Evolutionary conservation across 495 filamentous ascomycete species (phyloP).

Genomic region (Aspergillus haitiensis): DNA sequence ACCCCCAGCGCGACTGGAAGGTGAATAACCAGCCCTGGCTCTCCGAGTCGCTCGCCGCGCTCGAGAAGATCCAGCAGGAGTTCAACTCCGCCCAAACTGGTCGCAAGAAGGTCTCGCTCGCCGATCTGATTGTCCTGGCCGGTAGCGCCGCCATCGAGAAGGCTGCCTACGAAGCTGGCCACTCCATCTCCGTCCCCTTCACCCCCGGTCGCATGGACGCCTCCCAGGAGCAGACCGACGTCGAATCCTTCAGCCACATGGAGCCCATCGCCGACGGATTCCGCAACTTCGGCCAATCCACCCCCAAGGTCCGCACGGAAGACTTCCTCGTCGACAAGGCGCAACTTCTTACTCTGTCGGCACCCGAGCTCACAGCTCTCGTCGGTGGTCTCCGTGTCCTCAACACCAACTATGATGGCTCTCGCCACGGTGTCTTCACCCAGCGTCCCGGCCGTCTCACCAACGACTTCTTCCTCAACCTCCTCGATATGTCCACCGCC

Average conservation of each 20-base stretch:
- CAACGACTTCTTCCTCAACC: slow-evolving; percentile 76
- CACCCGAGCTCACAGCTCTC: slow-evolving; percentile 66
- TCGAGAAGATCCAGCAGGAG: slow-evolving; percentile 61
- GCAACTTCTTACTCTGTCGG: slow-evolving; percentile 63
- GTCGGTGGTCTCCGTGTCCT: slow-evolving; percentile 66
- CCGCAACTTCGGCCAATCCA: slow-evolving; percentile 69
- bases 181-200: slow-evolving; percentile 42
- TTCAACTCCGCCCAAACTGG: slow-evolving; percentile 54
- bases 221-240: slow-evolving; percentile 63
- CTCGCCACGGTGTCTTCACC: slow-evolving; percentile 62
- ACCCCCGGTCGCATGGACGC: slow-evolving; percentile 53
- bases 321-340: slow-evolving; percentile 68
- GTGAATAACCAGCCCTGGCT: slow-evolving; percentile 66
- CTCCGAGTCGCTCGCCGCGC: slow-evolving; percentile 52
- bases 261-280: slow-evolving; percentile 66
- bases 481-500: slow-evolving; percentile 62
- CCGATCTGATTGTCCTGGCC: slow-evolving; percentile 69
- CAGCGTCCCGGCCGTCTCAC: slow-evolving; percentile 61
- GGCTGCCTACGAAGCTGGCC: slow-evolving; percentile 33
- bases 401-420: slow-evolving; percentile 66
- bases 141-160: slow-evolving; percentile 49
- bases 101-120: slow-evolving; percentile 68
- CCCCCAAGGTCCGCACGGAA: slow-evolving; percentile 58
- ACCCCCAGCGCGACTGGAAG: slow-evolving; percentile 65
- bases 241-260: slow-evolving; percentile 59